Evolutionary conservation across 129 eudicot species (phyloP).

Genomic region (Artemisia tridentata): DNA sequence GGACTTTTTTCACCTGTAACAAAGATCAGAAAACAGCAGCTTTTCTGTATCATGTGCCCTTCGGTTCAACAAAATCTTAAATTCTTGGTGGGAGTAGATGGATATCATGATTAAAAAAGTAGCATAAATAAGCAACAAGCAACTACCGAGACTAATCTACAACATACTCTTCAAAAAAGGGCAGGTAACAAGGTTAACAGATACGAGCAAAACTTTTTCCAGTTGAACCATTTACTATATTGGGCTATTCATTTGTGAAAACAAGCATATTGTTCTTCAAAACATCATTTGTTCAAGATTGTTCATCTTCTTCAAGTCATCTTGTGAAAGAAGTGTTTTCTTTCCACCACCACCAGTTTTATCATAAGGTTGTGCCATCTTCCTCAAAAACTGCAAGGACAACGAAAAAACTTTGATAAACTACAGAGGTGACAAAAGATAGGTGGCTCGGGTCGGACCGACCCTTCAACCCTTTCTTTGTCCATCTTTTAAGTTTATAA

Average conservation of each 20-base stretch:
- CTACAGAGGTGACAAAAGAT: not conserved
- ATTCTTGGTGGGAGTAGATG: too few species aligned
- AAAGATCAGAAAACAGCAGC: too few species aligned
- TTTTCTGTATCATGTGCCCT: too few species aligned
- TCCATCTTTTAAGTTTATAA: not conserved
- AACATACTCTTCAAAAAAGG: constrained; percentile 12
- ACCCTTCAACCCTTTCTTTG: not conserved
- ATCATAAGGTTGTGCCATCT: constrained; percentile 99
- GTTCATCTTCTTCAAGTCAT: constrained; percentile 73
- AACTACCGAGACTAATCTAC: constrained; percentile 5
- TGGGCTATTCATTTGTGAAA: not conserved
- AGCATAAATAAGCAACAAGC: not conserved
- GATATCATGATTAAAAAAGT: not conserved
- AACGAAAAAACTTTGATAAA: not conserved
- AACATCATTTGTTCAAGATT: constrained; percentile 52
- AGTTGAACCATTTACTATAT: not conserved
- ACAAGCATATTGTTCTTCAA: constrained; percentile 25
- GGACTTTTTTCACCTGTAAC: too few species aligned
- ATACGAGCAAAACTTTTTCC: constrained; percentile 19
- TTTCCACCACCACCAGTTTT: constrained; percentile 81
- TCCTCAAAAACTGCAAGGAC: constrained; percentile 68
- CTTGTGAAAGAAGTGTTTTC: constrained; percentile 84
- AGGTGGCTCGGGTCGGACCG: not conserved
- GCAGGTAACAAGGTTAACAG: not conserved
- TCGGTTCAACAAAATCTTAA: too few species aligned